Base-by-base conservation (phyloP, 345 rosid species). In the Toxicodendron radicans region DNA sequence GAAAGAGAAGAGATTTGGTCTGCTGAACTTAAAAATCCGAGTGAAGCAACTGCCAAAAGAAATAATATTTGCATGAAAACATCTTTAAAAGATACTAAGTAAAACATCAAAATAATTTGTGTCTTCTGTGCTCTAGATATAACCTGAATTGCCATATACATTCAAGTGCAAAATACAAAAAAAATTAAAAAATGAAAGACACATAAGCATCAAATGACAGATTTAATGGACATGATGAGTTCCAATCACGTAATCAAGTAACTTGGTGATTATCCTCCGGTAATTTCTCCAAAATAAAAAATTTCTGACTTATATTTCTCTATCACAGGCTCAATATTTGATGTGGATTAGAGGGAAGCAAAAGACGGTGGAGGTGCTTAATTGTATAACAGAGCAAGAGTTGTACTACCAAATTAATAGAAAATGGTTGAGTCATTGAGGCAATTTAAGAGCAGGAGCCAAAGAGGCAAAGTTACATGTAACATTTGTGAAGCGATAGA, bases 21-120 rank as follows among this genome's bases (percentile, higher is more conserved):
- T 87, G 74, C 74, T 89, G 88, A 86, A 92, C 73, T 92, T 90
- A 90, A 93, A 93, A 73, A 92, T 86, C 79, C 91, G 85, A 75
- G 97, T 93, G 86, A 96, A 93, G 82, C 84, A 86, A 78, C 96
- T 90, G 88, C 35, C 53, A 63, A 71, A 71, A 62, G 46, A 23
- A 20, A 17, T 17, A 58, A 48, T 24, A 32, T 18, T 33, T 53
- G 71, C 43, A 38, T 38, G 43, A 38, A 18, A 68, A 73, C 51
- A 57, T 23, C 41, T 48, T 14, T 27, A 64, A 70, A 38, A 41
- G n/a, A 33, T 72, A 18, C 32, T 46, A 30, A 53, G 51, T 35
- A 23, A 16, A 11, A 60, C 13, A 57, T 49, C 41, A 49, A 48
- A 73, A 63, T 33, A 33, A 16, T 56, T 21, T 41, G 6, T n/a